Evolutionary conservation across 2,329 filamentous ascomycete species (phyloP).

Genomic region (Xenoacremonium recifei): DNA sequence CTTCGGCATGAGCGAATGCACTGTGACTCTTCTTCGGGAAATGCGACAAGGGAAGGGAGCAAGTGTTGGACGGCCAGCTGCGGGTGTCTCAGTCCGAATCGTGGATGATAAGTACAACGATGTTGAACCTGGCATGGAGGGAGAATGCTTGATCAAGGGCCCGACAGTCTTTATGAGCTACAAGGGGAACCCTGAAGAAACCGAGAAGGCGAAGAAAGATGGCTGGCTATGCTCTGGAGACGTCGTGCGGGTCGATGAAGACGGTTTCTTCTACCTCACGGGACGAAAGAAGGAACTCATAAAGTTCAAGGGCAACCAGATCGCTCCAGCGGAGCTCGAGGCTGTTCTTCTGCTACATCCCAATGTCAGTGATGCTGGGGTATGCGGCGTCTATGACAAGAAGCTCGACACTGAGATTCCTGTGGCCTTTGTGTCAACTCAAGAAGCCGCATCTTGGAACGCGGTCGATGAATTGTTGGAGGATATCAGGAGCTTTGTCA

Average conservation of each 20-base stretch:
- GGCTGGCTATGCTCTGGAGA: constrained; percentile 32
- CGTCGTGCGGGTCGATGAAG: constrained; percentile 23
- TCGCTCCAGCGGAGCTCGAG: constrained; percentile 32
- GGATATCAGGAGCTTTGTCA: constrained; percentile 23
- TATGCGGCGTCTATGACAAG: constrained; percentile 27
- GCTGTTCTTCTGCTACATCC: constrained; percentile 25
- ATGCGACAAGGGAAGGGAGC: constrained; percentile 14
- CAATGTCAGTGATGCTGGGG: constrained; percentile 26
- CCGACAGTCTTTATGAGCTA: constrained; percentile 29
- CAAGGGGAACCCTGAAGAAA: constrained; percentile 25
- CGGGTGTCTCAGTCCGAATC: constrained; percentile 21
- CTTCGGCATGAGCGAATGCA: constrained; percentile 25
- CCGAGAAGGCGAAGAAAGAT: constrained; percentile 21
- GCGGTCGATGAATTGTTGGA: constrained; percentile 5
- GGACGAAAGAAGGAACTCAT: constrained; percentile 30
- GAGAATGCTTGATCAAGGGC: constrained; percentile 26
- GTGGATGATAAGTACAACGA: constrained; percentile 28
- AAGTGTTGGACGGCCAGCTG: constrained; percentile 17
- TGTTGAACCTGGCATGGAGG: constrained; percentile 23
- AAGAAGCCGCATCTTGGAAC: constrained; percentile 1
- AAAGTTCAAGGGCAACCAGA: constrained; percentile 16
- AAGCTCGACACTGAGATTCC: constrained; percentile 26
- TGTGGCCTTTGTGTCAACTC: constrained; percentile 27
- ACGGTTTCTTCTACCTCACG: constrained; percentile 30
- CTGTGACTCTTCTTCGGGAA: constrained; percentile 18